Evolutionary conservation across 106 monocot genomes (phyloP), one percentile per base, ranked within the genome.

Genomic region (Allium sativum): DNA sequence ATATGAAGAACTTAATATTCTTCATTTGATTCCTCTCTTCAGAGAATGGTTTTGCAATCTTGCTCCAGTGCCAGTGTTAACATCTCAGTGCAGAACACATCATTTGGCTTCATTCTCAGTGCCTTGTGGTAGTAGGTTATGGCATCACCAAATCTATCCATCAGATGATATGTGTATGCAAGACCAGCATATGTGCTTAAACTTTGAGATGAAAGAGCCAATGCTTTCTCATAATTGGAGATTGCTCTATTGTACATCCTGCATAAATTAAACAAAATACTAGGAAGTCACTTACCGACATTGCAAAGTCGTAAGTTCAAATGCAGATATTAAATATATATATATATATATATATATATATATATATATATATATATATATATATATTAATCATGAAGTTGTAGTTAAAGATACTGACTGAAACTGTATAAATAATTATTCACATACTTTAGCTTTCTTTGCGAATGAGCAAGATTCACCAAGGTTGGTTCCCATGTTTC

Each of bases 401-500:
- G 31, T 40, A 65, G 48, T 4, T 46, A 62, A 13, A 47, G 12
- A 47, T 62, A 48, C 19, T 17, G 16, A 43, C 17, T 61, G 60
- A 9, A 21, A 13, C 47, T 21, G 21, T 21, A 19, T 47, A 19
- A 17, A 31, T 65, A 1, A 51, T 40, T 40, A 59, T 51, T 40
- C 52, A 76, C 79, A 52, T 88, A 98, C 98, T 83, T 92, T n/a
- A 88, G 53, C 62, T 98, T 98, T 53, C 98, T 80, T 40, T 88
- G 70, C 52, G 80, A 62, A 79, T 98, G 98, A 31, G 78, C 98
- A 65, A 79, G 76, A 82, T 98, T 98, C 42, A 98, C 88, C 69
- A 98, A 81, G 44, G 92, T 98, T 59, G 98, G 85, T 77, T 92
- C 98, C 98, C 98, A 98, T 68, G 83, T 76, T 68, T 92, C 98